These are phyloP conservation scores for Trypanosoma rangeli DNA, from an alignment of 208 protist genomes.

Conservation along the genomic window DNA sequence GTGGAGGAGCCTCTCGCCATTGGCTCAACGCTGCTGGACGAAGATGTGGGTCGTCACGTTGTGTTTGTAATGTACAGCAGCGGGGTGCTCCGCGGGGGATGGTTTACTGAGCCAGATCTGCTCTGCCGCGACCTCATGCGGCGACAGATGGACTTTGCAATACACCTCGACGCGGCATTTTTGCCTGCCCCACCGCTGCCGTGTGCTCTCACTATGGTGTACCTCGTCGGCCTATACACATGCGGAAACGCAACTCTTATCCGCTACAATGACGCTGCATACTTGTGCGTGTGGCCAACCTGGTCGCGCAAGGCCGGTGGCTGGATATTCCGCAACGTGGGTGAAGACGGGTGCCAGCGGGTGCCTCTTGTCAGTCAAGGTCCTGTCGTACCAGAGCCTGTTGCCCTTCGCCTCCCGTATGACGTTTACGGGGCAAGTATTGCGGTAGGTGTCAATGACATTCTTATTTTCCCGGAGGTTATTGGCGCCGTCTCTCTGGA, in stretches of 20 bases:
- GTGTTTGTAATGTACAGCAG: constrained; percentile 52
- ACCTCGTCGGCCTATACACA: constrained; percentile 37
- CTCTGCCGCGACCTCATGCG: constrained; percentile 49
- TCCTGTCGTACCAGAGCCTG: constrained; percentile 41
- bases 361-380: constrained; percentile 41
- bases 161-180: constrained; percentile 18
- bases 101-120: constrained; percentile 67
- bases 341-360: constrained; percentile 21
- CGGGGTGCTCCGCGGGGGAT: constrained; percentile 48
- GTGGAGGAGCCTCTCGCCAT: constrained; percentile 55
- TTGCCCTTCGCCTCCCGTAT: constrained; percentile 70
- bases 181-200: background rate
- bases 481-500: background rate
- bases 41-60: constrained; percentile 65
- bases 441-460: constrained; percentile 49
- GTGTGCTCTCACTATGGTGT: constrained; percentile 7
- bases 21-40: constrained; percentile 49
- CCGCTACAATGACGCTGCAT: constrained; percentile 47
- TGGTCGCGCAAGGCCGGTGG: constrained; percentile 44
- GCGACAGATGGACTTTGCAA: constrained; percentile 15
- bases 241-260: constrained; percentile 61
- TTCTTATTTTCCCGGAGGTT: constrained; percentile 57
- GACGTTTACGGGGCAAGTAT: constrained; percentile 51
- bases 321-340: constrained; percentile 57
- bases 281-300: constrained; percentile 60